phyloP scores from a whole-genome alignment of 2,329 filamentous ascomycete species.

The Leptoxyphium fumago region DNA sequence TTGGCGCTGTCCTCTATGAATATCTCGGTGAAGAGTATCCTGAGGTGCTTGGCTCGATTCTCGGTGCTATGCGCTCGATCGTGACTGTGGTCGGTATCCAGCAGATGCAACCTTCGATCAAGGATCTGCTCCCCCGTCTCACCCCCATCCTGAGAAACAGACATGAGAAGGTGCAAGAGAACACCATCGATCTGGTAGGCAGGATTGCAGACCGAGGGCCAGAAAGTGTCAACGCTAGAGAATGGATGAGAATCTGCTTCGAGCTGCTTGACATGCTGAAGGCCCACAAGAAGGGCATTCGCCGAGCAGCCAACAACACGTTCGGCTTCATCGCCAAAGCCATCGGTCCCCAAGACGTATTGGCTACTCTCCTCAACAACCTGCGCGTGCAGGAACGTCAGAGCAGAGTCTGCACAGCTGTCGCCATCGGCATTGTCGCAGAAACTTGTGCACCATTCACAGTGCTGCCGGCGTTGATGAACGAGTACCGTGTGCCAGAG shows the following conservation, averaged over 20 bases:
- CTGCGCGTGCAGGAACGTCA: slow-evolving; percentile 93
- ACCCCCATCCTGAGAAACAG: slow-evolving; percentile 97
- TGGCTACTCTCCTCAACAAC: slow-evolving; percentile 92
- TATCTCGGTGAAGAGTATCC: slow-evolving; percentile 98
- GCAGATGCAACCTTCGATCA: slow-evolving; percentile 96
- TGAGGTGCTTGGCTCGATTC: slow-evolving; percentile 89
- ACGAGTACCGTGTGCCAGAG: slow-evolving; percentile 95
- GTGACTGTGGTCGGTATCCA: slow-evolving; percentile 96
- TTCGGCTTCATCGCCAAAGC: slow-evolving; percentile 99
- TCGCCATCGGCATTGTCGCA: slow-evolving; percentile 95
- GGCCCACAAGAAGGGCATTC: slow-evolving; percentile 98
- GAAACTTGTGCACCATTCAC: slow-evolving; percentile 98
- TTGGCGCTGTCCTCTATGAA: slow-evolving; percentile 89
- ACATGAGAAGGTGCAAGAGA: slow-evolving; percentile 98
- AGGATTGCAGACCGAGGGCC: slow-evolving; percentile 95
- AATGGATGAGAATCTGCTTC: slow-evolving; percentile 99
- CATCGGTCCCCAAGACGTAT: slow-evolving; percentile 91
- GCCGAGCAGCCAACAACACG: slow-evolving; percentile 95
- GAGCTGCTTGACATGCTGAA: slow-evolving; percentile 98
- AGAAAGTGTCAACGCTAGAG: slow-evolving; percentile 88
- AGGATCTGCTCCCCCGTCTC: slow-evolving; percentile 82
- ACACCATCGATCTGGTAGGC: slow-evolving; percentile 94
- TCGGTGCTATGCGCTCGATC: slow-evolving; percentile 87
- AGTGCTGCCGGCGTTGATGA: slow-evolving; percentile 96
- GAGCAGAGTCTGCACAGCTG: slow-evolving; percentile 93